phyloP scores from a whole-genome alignment of 371 early-diverging fungal species.

The Haplosporangium sp. region DNA sequence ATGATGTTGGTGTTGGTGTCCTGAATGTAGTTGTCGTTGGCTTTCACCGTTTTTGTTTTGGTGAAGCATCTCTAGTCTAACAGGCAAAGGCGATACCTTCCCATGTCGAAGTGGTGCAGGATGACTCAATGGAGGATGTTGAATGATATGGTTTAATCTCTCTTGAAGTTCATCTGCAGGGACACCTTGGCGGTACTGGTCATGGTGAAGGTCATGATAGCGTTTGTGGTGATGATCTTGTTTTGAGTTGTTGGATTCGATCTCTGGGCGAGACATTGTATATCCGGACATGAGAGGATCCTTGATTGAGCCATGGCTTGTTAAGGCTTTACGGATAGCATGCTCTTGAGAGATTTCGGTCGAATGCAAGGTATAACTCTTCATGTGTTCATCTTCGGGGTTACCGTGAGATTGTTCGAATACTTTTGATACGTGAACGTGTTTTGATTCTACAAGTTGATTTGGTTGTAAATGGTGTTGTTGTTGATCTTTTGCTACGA shows the following conservation, averaged over 20 bases:
- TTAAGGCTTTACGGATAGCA: neutral
- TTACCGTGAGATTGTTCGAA: neutral
- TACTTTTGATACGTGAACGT: neutral
- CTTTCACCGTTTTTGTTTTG: no score
- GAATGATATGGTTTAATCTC: neutral
- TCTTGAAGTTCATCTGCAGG: constrained; percentile 1
- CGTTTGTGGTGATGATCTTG: no score
- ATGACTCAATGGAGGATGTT: neutral
- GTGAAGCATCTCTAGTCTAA: neutral
- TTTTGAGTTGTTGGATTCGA: neutral
- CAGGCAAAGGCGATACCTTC: neutral
- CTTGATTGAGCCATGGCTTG: neutral
- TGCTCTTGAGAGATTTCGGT: neutral
- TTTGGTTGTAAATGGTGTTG: neutral
- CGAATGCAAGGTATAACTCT: neutral
- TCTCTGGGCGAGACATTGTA: constrained; percentile 2
- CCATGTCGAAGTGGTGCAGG: neutral
- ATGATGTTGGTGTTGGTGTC: neutral
- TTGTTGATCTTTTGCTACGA: neutral
- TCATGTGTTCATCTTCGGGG: constrained; percentile 15
- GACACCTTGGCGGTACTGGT: neutral
- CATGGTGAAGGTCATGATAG: no score
- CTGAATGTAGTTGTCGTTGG: no score
- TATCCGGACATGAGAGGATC: constrained; percentile 16
- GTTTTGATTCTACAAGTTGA: no score